A percentile compares a stretch with the other conserved stretches of the same genome.
Conservation (phyloP, 139 green algal species). For the Chlorella sp. region DNA sequence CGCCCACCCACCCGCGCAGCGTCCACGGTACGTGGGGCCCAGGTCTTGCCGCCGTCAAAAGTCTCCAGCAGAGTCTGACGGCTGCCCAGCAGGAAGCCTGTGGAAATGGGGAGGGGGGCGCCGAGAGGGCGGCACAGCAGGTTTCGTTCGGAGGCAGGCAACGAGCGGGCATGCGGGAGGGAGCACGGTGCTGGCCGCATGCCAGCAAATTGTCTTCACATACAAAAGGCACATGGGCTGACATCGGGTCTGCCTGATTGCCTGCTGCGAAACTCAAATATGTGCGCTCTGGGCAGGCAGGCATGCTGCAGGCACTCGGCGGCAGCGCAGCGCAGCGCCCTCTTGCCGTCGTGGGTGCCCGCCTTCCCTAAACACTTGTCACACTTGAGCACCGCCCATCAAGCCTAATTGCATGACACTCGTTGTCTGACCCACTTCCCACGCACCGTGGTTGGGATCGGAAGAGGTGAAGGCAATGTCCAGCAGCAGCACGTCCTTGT, state of each 20-base stretch:
- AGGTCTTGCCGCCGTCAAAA: conserved; percentile 95
- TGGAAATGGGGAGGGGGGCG: background rate
- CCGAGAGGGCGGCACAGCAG: background rate
- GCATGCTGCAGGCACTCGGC: background rate
- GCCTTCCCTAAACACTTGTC: too few relatives aligned
- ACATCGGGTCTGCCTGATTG: background rate
- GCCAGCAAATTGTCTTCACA: background rate
- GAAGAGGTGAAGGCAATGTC: conserved; percentile 93
- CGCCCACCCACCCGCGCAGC: background rate
- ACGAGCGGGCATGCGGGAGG: background rate
- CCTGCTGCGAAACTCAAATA: background rate
- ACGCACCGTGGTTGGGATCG: conserved; percentile 90
- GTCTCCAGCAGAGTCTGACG: conserved; percentile 98
- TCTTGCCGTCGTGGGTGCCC: too few relatives aligned
- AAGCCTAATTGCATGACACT: background rate
- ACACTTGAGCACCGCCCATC: too few relatives aligned
- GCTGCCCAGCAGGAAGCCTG: conserved; percentile 96
- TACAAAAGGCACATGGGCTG: background rate
- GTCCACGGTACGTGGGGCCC: conserved; percentile 76
- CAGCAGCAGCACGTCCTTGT: conserved; percentile 93
- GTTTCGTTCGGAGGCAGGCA: background rate
- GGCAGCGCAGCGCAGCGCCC: background rate
- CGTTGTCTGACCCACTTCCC: background rate
- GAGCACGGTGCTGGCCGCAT: background rate
- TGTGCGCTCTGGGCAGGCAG: background rate